Evolutionary conservation across 1,284 basidiomycete genomes (phyloP).

Genomic region (Ceratobasidium theobromae): DNA sequence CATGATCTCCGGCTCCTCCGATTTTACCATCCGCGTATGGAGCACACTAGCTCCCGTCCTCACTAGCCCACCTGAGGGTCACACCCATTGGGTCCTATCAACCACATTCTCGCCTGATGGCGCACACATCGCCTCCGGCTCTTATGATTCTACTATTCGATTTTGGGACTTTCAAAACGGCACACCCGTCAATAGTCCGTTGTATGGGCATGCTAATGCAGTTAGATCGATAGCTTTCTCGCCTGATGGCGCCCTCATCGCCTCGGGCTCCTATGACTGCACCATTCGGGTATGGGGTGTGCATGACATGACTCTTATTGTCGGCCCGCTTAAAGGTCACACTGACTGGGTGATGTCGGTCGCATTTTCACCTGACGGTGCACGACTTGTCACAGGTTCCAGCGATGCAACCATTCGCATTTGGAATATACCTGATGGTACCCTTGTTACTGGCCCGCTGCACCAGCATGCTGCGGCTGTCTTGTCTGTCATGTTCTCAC

Average conservation of each 20-base stretch:
- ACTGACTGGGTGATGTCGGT: background rate
- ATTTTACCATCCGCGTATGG: conserved; percentile 22
- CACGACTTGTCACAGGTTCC: conserved; percentile 6
- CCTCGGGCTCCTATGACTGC: conserved; percentile 11
- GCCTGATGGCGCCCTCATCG: too few relatives aligned
- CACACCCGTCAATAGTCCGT: background rate
- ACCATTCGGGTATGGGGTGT: conserved; percentile 25
- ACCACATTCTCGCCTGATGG: too few relatives aligned
- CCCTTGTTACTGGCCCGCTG: too few relatives aligned
- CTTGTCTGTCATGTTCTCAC: too few relatives aligned
- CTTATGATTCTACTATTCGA: conserved; percentile 25
- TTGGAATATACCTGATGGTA: background rate
- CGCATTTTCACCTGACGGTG: conserved; percentile 23
- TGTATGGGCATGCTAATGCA: background rate
- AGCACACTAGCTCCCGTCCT: background rate
- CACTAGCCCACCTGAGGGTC: conserved; percentile 7
- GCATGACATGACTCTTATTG: background rate
- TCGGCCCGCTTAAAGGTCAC: background rate
- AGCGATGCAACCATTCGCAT: conserved; percentile 4
- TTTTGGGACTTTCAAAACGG: conserved; percentile 25
- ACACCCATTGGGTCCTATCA: conserved; percentile 18
- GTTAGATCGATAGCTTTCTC: too few relatives aligned
- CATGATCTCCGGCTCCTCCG: conserved; percentile 4
- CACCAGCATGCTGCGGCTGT: too few relatives aligned
- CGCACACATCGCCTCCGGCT: conserved; percentile 29